Evolutionary conservation across 352 stramenopile species (phyloP), one percentile per base, ranked within the genome.

Genomic region (Halophytophthora polymorphica): DNA sequence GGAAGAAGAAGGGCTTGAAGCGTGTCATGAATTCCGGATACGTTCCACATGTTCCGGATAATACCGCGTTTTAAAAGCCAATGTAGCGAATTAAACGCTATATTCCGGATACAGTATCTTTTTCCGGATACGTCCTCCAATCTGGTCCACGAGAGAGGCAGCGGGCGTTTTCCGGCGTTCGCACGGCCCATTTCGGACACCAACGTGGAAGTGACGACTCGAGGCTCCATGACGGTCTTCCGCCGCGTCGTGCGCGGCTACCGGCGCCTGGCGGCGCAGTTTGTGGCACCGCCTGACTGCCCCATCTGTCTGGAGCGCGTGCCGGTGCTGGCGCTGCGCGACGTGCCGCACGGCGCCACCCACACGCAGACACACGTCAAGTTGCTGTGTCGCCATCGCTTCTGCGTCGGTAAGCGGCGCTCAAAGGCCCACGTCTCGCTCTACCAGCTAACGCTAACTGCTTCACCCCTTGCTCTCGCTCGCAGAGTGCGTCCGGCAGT

Each of bases 231-330:
- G 57, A 61, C 68, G 18, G 37, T 84, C 37, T 44, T 86, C 37
- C 59, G 66, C 38, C 42, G 64, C n/a, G 58, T 88, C 22, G 58
- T 85, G 50, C 77, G 74, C 45, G 57, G 73, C 31, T 83, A 75
- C 35, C 64, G 73, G 34, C 75, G 75, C 17, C 56, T 83, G 10
- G 64, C 71, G 37, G 74, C 74, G 45, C 73, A 77, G 39, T 50
- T 88, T 18, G 53, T 72, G 21, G 17, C 58, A 28, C 70, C 68
- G 0, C 46, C 57, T 36, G 52, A 25, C 42, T 89, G 78, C 45
- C 71, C 73, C 34, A 86, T 89, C 40, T 89, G 78, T 35, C 45
- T 88, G 43, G 74, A 90, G n/a, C 23, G 47, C 21, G 64, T 90
- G 8, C 76, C 79, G 0, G 49, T 81, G 43, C 47, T 81, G 28